These are phyloP conservation scores for Fusarium sp. DNA, from an alignment of 2,329 filamentous ascomycete genomes.

Conservation along the genomic window DNA sequence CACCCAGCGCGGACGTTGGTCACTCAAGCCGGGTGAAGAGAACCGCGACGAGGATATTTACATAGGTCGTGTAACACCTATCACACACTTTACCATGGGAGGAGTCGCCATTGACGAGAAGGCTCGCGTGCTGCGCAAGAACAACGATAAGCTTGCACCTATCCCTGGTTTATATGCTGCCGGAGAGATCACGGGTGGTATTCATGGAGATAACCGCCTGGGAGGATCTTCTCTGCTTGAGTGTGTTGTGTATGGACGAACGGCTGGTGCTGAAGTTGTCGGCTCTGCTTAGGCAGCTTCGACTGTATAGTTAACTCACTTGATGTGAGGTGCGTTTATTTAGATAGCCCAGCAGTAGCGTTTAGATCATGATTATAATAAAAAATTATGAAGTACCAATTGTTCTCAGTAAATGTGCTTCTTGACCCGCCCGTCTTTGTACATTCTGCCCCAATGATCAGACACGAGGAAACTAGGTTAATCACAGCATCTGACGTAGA, in stretches of 20 bases:
- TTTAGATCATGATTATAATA: not conserved
- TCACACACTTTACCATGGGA: conserved; percentile 78
- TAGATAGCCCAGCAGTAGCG: not conserved
- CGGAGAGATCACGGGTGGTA: conserved; percentile 75
- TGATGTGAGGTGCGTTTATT: conserved; percentile 42
- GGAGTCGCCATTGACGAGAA: conserved; percentile 71
- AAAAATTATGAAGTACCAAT: no score
- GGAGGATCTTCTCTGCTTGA: conserved; percentile 74
- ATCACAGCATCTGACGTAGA: no score
- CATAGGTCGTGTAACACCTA: conserved; percentile 73
- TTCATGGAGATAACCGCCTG: conserved; percentile 75
- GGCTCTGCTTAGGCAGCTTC: conserved; percentile 4
- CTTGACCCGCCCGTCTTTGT: no score
- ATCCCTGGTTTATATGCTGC: conserved; percentile 74
- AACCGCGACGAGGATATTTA: conserved; percentile 68
- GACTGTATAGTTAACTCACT: conserved; percentile 32
- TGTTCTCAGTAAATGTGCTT: no score
- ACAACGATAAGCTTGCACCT: conserved; percentile 55
- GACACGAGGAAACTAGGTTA: no score
- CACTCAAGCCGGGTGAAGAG: conserved; percentile 59
- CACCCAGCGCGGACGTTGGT: conserved; percentile 70
- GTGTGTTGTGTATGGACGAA: conserved; percentile 75
- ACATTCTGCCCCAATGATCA: no score
- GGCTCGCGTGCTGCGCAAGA: conserved; percentile 64
- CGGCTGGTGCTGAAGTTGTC: conserved; percentile 62